Evolutionary conservation across 1,139 yeast species (phyloP).

Genomic region (Suhomyces taliae): DNA sequence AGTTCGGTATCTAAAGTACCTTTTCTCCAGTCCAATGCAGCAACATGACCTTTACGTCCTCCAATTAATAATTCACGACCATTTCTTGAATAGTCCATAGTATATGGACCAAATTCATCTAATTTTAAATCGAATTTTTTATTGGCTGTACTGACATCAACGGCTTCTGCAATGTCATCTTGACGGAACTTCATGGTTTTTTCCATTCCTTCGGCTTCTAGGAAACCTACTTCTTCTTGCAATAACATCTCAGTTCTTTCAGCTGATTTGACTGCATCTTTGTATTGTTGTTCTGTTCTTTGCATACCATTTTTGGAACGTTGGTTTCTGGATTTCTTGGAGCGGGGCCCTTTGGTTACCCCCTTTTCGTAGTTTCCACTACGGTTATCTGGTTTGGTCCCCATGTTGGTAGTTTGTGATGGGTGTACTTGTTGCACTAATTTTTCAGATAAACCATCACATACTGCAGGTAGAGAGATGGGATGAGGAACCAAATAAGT

Average conservation of each 20-base stretch:
- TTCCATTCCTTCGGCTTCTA: constrained; percentile 95
- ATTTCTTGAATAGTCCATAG: constrained; percentile 75
- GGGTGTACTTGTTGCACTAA: background rate
- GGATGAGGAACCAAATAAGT: background rate
- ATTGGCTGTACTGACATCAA: constrained; percentile 71
- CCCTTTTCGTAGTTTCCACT: constrained; percentile 21
- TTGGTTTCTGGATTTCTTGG: constrained; percentile 49
- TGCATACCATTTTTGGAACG: constrained; percentile 64
- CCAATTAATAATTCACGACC: constrained; percentile 85
- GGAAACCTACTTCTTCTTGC: constrained; percentile 78
- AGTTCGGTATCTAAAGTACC: constrained; percentile 82
- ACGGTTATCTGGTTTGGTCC: constrained; percentile 2
- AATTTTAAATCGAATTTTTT: constrained; percentile 76
- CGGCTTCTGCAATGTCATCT: constrained; percentile 72
- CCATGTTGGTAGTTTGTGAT: background rate
- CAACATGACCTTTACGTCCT: constrained; percentile 92
- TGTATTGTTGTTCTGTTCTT: constrained; percentile 69
- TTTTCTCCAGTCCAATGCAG: constrained; percentile 93
- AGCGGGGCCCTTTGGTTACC: constrained; percentile 14
- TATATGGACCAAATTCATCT: constrained; percentile 84
- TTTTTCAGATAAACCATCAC: constrained; percentile 6
- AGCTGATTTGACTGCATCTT: constrained; percentile 77
- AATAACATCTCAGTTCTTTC: constrained; percentile 83
- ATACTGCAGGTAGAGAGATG: background rate
- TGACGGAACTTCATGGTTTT: constrained; percentile 84